Conservation (phyloP, 1,284 basidiomycete species). For the Cutaneotrichosporon curvatum region DNA sequence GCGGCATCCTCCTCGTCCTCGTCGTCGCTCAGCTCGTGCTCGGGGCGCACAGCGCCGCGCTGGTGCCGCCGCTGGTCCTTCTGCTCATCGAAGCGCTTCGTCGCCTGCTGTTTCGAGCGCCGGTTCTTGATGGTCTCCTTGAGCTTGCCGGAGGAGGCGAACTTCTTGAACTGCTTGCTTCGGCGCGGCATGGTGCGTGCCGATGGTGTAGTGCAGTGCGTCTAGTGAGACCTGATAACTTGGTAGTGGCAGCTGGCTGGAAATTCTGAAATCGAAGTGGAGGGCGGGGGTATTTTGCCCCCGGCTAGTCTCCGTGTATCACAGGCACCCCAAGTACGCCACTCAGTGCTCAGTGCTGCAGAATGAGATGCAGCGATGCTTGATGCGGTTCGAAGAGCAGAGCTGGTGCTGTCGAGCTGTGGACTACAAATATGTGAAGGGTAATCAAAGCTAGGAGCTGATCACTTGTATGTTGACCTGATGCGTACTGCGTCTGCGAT, state of each 20-base stretch:
- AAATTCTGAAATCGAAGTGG: slow-evolving; percentile 2
- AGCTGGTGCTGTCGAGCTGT: too few relatives aligned
- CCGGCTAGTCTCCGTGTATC: too few relatives aligned
- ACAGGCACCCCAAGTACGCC: too few relatives aligned
- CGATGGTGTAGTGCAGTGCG: too few relatives aligned
- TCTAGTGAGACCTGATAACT: too few relatives aligned
- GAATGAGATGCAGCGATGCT: too few relatives aligned
- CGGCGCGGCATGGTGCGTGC: slow-evolving; percentile 53
- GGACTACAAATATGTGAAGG: too few relatives aligned
- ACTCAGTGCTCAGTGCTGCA: too few relatives aligned
- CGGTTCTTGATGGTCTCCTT: slow-evolving; percentile 74
- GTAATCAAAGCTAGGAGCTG: too few relatives aligned
- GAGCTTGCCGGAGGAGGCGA: slow-evolving; percentile 75
- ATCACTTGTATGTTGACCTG: too few relatives aligned
- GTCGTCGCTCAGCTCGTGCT: slow-evolving; percentile 46
- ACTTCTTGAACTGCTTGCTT: slow-evolving; percentile 74
- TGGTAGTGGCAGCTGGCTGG: neutral
- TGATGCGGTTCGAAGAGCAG: too few relatives aligned
- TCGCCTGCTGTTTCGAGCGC: slow-evolving; percentile 65
- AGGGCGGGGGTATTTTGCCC: slow-evolving; percentile 2
- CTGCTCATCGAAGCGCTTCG: slow-evolving; percentile 61
- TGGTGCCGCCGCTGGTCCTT: slow-evolving; percentile 36
- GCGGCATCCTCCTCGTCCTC: slow-evolving; percentile 35
- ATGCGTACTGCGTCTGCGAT: too few relatives aligned
- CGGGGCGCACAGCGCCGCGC: slow-evolving; percentile 32